These are phyloP conservation scores for Cyberlindnera bimundalis DNA, from an alignment of 805 yeast genomes.

Conservation along the genomic window DNA sequence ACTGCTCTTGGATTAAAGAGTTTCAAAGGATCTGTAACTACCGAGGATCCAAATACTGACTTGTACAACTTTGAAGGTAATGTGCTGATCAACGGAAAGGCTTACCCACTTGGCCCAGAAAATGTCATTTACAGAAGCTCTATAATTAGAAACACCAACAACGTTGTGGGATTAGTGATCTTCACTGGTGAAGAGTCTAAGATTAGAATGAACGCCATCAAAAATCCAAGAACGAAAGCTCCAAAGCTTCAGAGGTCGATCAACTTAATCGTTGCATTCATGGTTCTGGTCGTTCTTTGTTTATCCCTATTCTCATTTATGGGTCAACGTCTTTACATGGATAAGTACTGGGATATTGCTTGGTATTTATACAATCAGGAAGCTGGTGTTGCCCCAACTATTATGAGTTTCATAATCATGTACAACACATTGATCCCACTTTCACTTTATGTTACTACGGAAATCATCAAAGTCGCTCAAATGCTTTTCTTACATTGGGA, in stretches of 20 bases:
- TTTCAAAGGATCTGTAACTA: conserved; percentile 51
- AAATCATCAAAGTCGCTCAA: conserved; percentile 88
- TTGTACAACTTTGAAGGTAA: conserved; percentile 90
- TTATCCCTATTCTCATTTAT: conserved; percentile 78
- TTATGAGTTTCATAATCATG: conserved; percentile 97
- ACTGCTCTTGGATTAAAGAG: conserved; percentile 48
- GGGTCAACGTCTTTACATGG: conserved; percentile 61
- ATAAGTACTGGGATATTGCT: conserved; percentile 37
- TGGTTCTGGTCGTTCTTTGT: conserved; percentile 77
- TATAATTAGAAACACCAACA: conserved; percentile 76
- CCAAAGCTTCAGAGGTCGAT: conserved; percentile 86
- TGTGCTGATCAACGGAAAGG: conserved; percentile 36
- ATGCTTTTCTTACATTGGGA: conserved; percentile 80
- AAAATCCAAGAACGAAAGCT: conserved; percentile 86
- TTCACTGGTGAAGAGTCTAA: conserved; percentile 97
- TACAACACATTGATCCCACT: conserved; percentile 94
- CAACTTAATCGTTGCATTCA: conserved; percentile 77
- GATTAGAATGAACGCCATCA: conserved; percentile 90
- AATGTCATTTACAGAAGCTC: conserved; percentile 91
- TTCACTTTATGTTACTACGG: conserved; percentile 94
- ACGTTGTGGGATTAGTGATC: conserved; percentile 73
- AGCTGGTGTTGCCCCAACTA: conserved; percentile 82
- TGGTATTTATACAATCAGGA: conserved; percentile 78
- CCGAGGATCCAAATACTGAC: conserved; percentile 91
- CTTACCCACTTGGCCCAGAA: conserved; percentile 68